Conservation (phyloP, 106 monocot genomes). For the Dioscorea dumetorum region DNA sequence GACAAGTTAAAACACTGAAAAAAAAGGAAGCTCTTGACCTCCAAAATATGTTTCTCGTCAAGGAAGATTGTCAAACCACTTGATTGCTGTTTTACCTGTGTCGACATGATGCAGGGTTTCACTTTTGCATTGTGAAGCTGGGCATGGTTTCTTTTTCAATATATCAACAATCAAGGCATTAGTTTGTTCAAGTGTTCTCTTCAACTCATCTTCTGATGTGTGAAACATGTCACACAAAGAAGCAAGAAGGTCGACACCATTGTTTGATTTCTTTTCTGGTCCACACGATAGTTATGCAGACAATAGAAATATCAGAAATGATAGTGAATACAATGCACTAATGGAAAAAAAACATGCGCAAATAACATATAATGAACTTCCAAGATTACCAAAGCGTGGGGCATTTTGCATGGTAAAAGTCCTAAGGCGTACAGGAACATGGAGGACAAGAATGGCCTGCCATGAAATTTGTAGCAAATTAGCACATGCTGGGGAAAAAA, state of each 20-base stretch:
- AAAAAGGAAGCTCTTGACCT: not conserved
- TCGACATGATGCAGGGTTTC: constrained; percentile 52
- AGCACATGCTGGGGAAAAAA: not conserved
- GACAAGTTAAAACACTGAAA: not conserved
- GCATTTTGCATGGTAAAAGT: constrained; percentile 49
- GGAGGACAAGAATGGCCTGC: constrained; percentile 80
- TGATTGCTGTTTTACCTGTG: constrained; percentile 33
- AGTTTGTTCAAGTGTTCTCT: constrained; percentile 49
- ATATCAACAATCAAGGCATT: constrained; percentile 65
- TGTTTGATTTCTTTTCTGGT: constrained; percentile 70
- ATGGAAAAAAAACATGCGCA: not conserved
- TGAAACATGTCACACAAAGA: constrained; percentile 74
- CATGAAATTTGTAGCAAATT: constrained; percentile 2
- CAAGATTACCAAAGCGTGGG: constrained; percentile 41
- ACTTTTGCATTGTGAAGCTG: constrained; percentile 48
- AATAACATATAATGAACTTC: not conserved
- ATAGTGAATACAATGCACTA: not conserved
- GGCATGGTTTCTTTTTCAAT: constrained; percentile 66
- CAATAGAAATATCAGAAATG: constrained; percentile 4
- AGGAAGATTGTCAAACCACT: no score
- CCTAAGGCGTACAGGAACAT: constrained; percentile 64
- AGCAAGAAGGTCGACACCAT: constrained; percentile 70
- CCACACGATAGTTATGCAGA: constrained; percentile 5
- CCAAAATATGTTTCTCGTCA: no score
- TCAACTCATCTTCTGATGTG: constrained; percentile 85